Evolutionary conservation across 768 basidiomycete genomes (phyloP), one percentile per base, ranked within the genome.

Genomic region (Cubamyces lactineus): DNA sequence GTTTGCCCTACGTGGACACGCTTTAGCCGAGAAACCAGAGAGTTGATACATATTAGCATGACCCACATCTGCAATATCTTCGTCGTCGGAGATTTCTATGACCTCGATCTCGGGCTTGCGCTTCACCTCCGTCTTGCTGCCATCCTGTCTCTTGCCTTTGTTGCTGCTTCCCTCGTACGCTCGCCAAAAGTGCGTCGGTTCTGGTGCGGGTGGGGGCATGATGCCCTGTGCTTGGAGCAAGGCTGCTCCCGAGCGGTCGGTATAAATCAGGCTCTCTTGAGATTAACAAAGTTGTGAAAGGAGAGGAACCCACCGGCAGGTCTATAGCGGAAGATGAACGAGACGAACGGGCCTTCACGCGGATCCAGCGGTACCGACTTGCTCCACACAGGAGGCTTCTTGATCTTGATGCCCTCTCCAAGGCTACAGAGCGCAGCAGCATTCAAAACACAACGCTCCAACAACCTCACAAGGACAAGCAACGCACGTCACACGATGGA

Each of bases 311-410:
- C 17, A 67, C 66, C 66, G 16, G 23, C 13, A 7, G 66, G 66
- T n/a, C 60, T 45, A 43, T 67, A 67, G 12, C 54, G 60, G 54
- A 67, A 67, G 47, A 62, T 50, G 55, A 67, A 59, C 19, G 47
- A 47, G 28, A 47, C 57, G 28, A 57, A 40, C 21, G 57, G n/a
- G 12, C 62, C 53, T 19, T 59, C 65, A 9, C 13, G 9, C 4
- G 55, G 57, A 38, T 63, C 34, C 16, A 64, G 24, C 5, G 30
- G 26, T 16, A 1, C 17, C 19, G 16, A n/a, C 24, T 17, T 41
- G 23, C 17, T 7, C n/a, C 7, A 3, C 5, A 13, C n/a, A 26
- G 6, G 9, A 5, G 24, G 5, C 5, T 4, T 16, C 5, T 17
- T 7, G 47, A 59, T 5, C 40, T 24, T 30, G 16, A 21, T 12